phyloP scores from a whole-genome alignment of 2,329 filamentous ascomycete species.

The Aspergillus phoenicis region DNA sequence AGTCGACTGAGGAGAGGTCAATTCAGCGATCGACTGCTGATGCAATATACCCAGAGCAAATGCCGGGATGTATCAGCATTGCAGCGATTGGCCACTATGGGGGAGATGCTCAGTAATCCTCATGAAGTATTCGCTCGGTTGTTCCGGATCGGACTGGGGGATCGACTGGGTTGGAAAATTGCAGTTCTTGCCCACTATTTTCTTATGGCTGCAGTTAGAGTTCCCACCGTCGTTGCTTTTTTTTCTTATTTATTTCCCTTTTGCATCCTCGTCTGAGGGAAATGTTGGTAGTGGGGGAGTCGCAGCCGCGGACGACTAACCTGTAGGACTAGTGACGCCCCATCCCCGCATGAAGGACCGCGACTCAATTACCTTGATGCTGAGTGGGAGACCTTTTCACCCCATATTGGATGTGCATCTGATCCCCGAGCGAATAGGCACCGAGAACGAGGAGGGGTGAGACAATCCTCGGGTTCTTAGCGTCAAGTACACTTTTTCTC shows the following conservation, averaged over 20 bases:
- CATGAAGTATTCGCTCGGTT: not conserved
- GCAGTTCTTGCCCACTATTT: not conserved
- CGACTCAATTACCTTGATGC: not conserved
- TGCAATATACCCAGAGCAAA: not conserved
- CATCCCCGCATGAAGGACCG: conserved; percentile 20
- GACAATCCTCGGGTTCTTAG: conserved; percentile 2
- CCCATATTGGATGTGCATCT: conserved; percentile 6
- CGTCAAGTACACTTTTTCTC: conserved; percentile 1
- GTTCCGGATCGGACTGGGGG: conserved; percentile 5
- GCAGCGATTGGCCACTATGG: conserved; percentile 1
- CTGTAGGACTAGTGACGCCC: conserved; percentile 11
- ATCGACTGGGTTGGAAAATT: conserved; percentile 3
- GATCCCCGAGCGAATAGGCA: not conserved
- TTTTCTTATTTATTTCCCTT: conserved; percentile 9
- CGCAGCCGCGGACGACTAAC: conserved; percentile 15
- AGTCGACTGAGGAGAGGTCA: not conserved
- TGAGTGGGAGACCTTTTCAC: not conserved
- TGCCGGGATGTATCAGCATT: not conserved
- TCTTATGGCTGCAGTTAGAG: conserved; percentile 3
- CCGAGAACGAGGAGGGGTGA: not conserved
- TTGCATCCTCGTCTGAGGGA: not conserved
- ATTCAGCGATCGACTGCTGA: not conserved
- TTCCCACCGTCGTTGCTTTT: conserved; percentile 5
- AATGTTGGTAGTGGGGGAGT: conserved; percentile 11
- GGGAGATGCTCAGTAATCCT: not conserved